Evolutionary conservation across 176 grass and related monocot species (phyloP), one percentile per base, ranked within the genome.

Genomic region (Triticum urartu): DNA sequence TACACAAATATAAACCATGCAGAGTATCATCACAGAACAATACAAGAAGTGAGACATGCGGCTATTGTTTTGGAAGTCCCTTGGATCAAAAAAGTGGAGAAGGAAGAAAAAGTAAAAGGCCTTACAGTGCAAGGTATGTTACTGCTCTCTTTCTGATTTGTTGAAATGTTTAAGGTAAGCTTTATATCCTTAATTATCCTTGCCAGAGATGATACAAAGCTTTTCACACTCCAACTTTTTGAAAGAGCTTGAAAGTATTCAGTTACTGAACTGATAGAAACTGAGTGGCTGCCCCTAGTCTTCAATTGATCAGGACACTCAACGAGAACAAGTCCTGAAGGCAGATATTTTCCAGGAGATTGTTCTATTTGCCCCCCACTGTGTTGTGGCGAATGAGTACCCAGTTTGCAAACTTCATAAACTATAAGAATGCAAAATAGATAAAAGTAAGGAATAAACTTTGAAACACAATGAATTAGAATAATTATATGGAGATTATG

Each of bases 321-420:
- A 77, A 92, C 84, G 36, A 98, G 84, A 86, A 98, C 81, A 52
- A 98, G 84, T 32, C 97, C 97, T 84, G 97, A 91, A 84, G 93
- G 85, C 85, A 89, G 89, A 94, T 80, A 88, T 85, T 86, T 95
- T 77, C 77, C 89, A 73, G 88, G 72, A 47, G 93, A 89, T 66
- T 83, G 35, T 61, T 98, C 97, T 56, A 82, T 89, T 83, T 98
- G 96, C 38, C 91, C 93, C 69, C 87, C 88, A 87, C 67, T 85
- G 58, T 82, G 78, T 61, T 94, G 93, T 77, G 97, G 90, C 25
- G 82, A 79, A 91, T 98, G 97, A 83, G 84, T 89, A 81, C 97
- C 97, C 72, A 98, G 83, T 85, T 94, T 98, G 92, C 97, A 98
- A 86, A 87, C 82, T 84, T 95, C 94, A 86, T 98, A 98, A 85